Evolutionary conservation across 441 rosid genomes (phyloP).

Genomic region (Arabidopsis hybrid): DNA sequence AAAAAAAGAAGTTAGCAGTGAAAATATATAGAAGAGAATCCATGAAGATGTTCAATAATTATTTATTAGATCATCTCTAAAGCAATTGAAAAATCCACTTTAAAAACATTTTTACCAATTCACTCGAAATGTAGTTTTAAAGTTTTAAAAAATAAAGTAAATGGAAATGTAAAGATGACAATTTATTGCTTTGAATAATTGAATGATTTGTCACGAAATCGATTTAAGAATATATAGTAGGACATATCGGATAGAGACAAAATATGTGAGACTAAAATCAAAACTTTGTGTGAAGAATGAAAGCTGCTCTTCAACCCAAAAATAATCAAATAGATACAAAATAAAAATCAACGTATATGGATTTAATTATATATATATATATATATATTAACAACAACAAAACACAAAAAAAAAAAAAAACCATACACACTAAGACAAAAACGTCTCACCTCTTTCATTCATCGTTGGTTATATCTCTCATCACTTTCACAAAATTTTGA

Average conservation of each 20-base stretch:
- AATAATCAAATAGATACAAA: constrained; percentile 32
- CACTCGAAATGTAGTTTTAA: not conserved
- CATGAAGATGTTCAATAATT: not conserved
- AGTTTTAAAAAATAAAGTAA: not conserved
- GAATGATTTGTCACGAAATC: constrained; percentile 31
- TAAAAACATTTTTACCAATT: not conserved
- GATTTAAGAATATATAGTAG: constrained; percentile 21
- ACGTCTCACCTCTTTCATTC: not conserved
- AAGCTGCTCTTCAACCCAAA: constrained; percentile 35
- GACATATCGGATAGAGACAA: constrained; percentile 25
- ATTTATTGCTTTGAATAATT: constrained; percentile 10
- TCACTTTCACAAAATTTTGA: not conserved
- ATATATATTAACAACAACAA: not conserved
- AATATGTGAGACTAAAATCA: constrained; percentile 25
- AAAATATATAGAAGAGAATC: not conserved
- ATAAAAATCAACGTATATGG: constrained; percentile 20
- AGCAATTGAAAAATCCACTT: not conserved
- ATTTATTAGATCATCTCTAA: not conserved
- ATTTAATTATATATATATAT: not conserved
- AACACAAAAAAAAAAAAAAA: not conserved
- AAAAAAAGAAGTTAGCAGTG: not conserved
- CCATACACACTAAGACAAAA: constrained; percentile 3
- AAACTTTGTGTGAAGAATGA: constrained; percentile 30
- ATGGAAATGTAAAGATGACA: constrained; percentile 1
- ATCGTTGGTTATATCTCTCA: not conserved